A percentile compares a stretch with the other conserved stretches of the same genome.
phyloP scores from a whole-genome alignment of 2,329 filamentous ascomycete species.

The Ceratocystiopsis sp. region DNA sequence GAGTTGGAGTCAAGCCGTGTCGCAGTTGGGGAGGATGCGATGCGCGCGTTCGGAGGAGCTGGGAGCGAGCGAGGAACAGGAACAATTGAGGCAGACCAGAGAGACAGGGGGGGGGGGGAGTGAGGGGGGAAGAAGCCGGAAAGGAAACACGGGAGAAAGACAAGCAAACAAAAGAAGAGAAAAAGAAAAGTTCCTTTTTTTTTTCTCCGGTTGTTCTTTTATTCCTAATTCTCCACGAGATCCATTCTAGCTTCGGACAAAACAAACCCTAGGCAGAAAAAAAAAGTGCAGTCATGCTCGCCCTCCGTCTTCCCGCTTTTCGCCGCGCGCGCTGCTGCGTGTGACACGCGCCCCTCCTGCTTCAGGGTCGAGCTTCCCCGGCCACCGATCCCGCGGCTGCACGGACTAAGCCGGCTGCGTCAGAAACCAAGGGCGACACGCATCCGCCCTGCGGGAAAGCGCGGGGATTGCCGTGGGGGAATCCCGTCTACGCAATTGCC shows the following conservation, averaged over 20 bases:
- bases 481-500: not conserved
- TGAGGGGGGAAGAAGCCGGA: not conserved
- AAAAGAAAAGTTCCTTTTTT: not conserved
- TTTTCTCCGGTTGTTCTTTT: too few species aligned
- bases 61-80: not conserved
- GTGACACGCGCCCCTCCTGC: too few species aligned
- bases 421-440: not conserved
- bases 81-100: not conserved
- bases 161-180: not conserved
- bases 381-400: slow-evolving; percentile 8
- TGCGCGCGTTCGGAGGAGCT: too few species aligned
- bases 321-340: slow-evolving; percentile 2
- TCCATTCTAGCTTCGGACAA: not conserved
- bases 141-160: not conserved
- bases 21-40: too few species aligned
- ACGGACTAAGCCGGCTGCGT: slow-evolving; percentile 8
- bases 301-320: slow-evolving; percentile 2
- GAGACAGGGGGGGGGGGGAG: too few species aligned
- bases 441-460: not conserved
- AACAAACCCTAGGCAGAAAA: not conserved
- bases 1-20: too few species aligned
- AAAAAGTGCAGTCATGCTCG: not conserved
- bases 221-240: not conserved
- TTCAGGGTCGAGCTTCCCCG: not conserved
- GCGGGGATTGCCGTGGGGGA: not conserved